Base-by-base conservation (phyloP, 495 filamentous ascomycete genomes). In the Penicillium desertorum region DNA sequence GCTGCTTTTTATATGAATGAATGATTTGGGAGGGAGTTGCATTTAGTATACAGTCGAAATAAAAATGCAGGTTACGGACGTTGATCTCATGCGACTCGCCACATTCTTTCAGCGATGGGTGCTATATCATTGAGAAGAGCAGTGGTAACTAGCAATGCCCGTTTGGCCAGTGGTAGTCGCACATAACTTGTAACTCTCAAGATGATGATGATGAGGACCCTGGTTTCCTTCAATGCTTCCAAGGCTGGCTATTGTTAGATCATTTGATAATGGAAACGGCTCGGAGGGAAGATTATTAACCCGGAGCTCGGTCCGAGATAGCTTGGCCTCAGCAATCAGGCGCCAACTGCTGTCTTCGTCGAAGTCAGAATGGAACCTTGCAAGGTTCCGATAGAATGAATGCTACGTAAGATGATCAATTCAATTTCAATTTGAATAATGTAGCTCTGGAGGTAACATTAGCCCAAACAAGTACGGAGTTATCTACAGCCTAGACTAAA, bases 341-440 rank as follows among this genome's bases (percentile, higher is more conserved):
- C 45, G 23, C 2, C 10, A 46, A 46, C 23, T 29, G 19, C 42
- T 44, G 45, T 46, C 45, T 48, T 34, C 45, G 45, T 32, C 45
- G 3, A 20, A 48, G 5, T 17, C 8, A 27, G 45, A 48, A 32
- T 30, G 45, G 29, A n/a, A n/a, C 30, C 30, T 34, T 34, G 0
- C 2, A 34, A 30, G 27, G 27, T 29, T 29, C 27, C 27, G 9
- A 29, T 30, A 9, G 30, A 34, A 34, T 34, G 45, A 12, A 48
- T 48, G 25, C 45, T 48, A 48, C 45, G 27, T 48, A 48, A 48
- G 27, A 32, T n/a, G 27, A 48, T 12, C 36, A 44, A 43, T 32
- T 34, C 34, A 17, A 34, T 68, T 61, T 36, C 12, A 12, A 36
- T 36, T n/a, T 37, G 34, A 37, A 37, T n/a, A 16, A 37, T 37